Base-by-base conservation (phyloP, 768 basidiomycete genomes). In the Collybia mongolica region DNA sequence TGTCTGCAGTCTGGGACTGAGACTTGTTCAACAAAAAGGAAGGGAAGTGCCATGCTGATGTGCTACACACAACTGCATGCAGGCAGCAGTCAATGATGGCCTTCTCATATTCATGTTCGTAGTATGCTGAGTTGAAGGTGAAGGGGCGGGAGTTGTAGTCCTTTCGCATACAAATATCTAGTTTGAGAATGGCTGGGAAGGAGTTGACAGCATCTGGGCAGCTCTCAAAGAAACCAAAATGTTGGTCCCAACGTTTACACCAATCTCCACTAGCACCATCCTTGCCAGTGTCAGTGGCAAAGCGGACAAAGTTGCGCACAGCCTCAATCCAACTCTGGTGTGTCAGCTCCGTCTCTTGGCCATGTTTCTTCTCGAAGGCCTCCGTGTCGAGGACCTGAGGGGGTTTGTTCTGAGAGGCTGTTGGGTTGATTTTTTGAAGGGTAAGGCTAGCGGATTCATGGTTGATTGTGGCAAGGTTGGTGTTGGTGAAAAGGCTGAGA, bases 361-460 rank as follows among this genome's bases (percentile, higher is more conserved):
- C 20, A 37, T 41, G 39, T n/a, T 29, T 39, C 37, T 48, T 53
- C 42, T 53, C 20, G 23, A 53, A 53, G 20, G 39, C 48, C n/a
- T 43, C 52, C 2, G 35, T 49, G 47, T 53, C 41, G 22, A 53
- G 32, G 36, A 53, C 47, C 19, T 42, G 38, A 22, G 52, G 44
- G 23, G 36, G 20, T 23, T 36, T 42, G 14, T 20, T 18, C 15
- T 36, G 12, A n/a, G 47, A 7, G 23, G 20, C 37, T 3, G 24
- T 17, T 15, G 52, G 18, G 28, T 53, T 49, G 28, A 53, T 43
- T 53, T 53, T 44, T 22, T 49, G 47, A 40, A 32, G 14, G 52
- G 24, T 17, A 26, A 53, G 24, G 12, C 17, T 38, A 12, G 23
- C 36, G 2, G 39, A 39, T 22, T 53, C 35, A 9, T 47, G 18